Evolutionary conservation across 1,284 basidiomycete genomes (phyloP).

Genomic region (Marasmius fiardii): DNA sequence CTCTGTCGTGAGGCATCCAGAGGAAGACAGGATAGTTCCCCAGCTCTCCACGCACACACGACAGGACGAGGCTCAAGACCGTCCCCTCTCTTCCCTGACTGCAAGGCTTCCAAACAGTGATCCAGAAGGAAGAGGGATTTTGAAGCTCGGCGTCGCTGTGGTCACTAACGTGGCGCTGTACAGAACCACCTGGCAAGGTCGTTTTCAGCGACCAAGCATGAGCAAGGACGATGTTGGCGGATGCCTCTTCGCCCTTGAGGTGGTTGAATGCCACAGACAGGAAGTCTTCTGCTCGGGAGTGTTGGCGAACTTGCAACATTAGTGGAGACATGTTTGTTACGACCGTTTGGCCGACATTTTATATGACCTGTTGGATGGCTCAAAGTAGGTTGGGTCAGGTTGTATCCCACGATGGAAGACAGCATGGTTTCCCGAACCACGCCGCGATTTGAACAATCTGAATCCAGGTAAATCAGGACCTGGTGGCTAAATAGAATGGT

Average conservation of each 20-base stretch:
- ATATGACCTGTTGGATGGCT: background rate
- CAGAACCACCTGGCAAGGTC: constrained; percentile 32
- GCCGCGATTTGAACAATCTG: background rate
- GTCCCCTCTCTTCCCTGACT: constrained; percentile 20
- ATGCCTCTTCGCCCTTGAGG: constrained; percentile 40
- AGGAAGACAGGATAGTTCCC: constrained; percentile 52
- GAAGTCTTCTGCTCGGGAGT: constrained; percentile 39
- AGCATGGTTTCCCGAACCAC: background rate
- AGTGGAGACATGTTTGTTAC: constrained; percentile 5
- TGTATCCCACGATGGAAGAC: background rate
- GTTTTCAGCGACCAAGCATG: constrained; percentile 42
- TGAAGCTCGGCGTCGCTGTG: constrained; percentile 11
- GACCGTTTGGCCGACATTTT: background rate
- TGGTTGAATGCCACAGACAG: constrained; percentile 39
- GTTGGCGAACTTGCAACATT: constrained; percentile 34
- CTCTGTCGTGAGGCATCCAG: constrained; percentile 32
- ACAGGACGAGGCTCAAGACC: constrained; percentile 42
- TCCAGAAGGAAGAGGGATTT: constrained; percentile 37
- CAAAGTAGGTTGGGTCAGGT: too few species aligned
- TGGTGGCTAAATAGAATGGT: too few species aligned
- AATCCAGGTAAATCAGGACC: too few species aligned
- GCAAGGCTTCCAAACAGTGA: constrained; percentile 42
- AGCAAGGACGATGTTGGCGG: constrained; percentile 50
- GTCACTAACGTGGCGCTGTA: constrained; percentile 28
- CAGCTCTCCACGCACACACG: constrained; percentile 30